These are phyloP conservation scores for Tetrapisispora arboricola DNA, from an alignment of 805 yeast genomes.

Conservation along the genomic window DNA sequence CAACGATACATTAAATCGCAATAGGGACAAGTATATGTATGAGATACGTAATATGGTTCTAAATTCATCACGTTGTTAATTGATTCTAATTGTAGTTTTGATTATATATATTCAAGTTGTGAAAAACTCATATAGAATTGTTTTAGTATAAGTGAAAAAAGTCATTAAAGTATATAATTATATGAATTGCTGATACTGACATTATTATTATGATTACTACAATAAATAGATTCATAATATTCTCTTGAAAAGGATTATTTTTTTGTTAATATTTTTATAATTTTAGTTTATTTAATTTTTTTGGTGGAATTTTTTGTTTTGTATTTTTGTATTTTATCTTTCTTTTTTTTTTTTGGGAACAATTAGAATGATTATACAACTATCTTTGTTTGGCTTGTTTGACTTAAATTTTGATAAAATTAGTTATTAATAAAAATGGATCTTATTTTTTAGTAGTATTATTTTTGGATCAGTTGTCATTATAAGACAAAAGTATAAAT, in stretches of 20 bases:
- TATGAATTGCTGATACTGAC: too few relatives aligned
- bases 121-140: too few relatives aligned
- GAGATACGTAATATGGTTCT: slow-evolving; percentile 29
- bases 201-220: too few relatives aligned
- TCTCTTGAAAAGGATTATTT: too few relatives aligned
- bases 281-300: neutral
- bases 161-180: slow-evolving; percentile 2
- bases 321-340: neutral
- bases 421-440: neutral
- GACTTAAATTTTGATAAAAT: neutral
- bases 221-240: too few relatives aligned
- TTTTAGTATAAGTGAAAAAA: neutral
- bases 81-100: too few relatives aligned
- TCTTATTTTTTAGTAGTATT: neutral
- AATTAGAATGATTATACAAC: neutral
- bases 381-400: neutral
- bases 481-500: neutral
- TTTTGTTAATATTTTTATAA: neutral
- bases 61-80: slow-evolving; percentile 21
- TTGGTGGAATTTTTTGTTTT: neutral
- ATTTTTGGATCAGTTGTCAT: neutral
- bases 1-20: slow-evolving; percentile 7
- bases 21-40: slow-evolving; percentile 23
- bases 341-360: neutral
- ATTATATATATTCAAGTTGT: too few relatives aligned